A percentile compares a stretch with the other conserved stretches of the same genome.
Conservation (phyloP, 1,139 yeast species). For the Diutina siamensis region DNA sequence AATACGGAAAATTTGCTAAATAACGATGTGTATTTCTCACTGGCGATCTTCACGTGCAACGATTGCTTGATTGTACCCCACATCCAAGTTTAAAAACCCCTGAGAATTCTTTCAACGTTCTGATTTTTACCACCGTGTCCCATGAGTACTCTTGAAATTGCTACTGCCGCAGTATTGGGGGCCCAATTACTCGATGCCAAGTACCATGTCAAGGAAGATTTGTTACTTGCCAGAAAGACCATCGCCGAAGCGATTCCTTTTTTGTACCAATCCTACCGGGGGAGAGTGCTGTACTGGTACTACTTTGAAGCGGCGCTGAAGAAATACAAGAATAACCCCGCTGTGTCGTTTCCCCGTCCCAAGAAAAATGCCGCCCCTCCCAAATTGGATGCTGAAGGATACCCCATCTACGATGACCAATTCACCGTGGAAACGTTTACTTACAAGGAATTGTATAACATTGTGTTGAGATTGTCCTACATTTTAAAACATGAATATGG, state of each 20-base stretch:
- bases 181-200: slow-evolving; percentile 39
- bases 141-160: slow-evolving; percentile 31
- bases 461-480: slow-evolving; percentile 53
- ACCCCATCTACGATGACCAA: slow-evolving; percentile 34
- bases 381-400: slow-evolving; percentile 21
- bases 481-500: slow-evolving; percentile 55
- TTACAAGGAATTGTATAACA: slow-evolving; percentile 54
- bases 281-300: slow-evolving; percentile 58
- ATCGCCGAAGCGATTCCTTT: slow-evolving; percentile 24
- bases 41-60: neutral
- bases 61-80: neutral
- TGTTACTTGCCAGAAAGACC: slow-evolving; percentile 33
- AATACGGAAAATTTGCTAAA: too few species aligned
- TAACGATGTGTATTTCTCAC: too few species aligned
- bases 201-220: slow-evolving; percentile 44
- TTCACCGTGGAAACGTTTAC: slow-evolving; percentile 56
- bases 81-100: neutral
- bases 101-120: too few species aligned
- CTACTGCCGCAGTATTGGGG: slow-evolving; percentile 34
- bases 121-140: too few species aligned
- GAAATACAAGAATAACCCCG: slow-evolving; percentile 39
- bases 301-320: slow-evolving; percentile 41
- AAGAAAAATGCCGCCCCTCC: slow-evolving; percentile 13
- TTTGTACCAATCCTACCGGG: slow-evolving; percentile 28
- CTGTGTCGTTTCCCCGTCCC: slow-evolving; percentile 58